A percentile compares a stretch with the other conserved stretches of the same genome.
phyloP scores from a whole-genome alignment of 2,329 filamentous ascomycete species.

The Pseudocercospora pini-densiflorae region DNA sequence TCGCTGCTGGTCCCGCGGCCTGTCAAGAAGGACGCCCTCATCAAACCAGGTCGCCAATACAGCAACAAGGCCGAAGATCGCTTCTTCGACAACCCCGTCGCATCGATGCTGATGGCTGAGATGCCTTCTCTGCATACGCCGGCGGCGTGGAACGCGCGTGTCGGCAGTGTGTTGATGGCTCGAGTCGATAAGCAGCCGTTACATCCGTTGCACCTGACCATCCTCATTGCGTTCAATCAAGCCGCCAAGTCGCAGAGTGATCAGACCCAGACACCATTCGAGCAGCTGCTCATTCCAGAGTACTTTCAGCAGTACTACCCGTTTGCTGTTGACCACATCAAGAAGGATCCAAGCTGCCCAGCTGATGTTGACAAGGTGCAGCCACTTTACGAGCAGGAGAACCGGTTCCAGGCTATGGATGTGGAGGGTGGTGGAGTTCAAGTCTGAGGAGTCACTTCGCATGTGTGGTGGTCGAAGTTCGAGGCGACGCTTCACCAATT shows the following conservation, averaged over 20 bases:
- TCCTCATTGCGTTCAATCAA: neutral
- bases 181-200: neutral
- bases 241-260: neutral
- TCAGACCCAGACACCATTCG: neutral
- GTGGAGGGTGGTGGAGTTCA: neutral
- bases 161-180: constrained; percentile 13
- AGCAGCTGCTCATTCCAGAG: neutral
- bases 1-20: constrained; percentile 1
- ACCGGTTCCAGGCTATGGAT: neutral
- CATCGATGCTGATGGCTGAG: constrained; percentile 4
- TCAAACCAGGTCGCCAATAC: neutral
- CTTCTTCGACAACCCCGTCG: neutral
- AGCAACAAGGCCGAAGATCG: neutral
- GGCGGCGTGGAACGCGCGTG: neutral
- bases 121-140: neutral
- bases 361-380: neutral
- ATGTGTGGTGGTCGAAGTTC: neutral
- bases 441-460: neutral
- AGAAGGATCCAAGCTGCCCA: neutral
- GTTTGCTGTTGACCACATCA: neutral
- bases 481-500: neutral
- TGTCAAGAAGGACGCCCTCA: neutral
- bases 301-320: neutral
- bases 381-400: neutral
- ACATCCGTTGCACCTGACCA: neutral